Evolutionary conservation across 345 rosid genomes (phyloP), one percentile per base, ranked within the genome.

Genomic region (Nasturtium officinale): DNA sequence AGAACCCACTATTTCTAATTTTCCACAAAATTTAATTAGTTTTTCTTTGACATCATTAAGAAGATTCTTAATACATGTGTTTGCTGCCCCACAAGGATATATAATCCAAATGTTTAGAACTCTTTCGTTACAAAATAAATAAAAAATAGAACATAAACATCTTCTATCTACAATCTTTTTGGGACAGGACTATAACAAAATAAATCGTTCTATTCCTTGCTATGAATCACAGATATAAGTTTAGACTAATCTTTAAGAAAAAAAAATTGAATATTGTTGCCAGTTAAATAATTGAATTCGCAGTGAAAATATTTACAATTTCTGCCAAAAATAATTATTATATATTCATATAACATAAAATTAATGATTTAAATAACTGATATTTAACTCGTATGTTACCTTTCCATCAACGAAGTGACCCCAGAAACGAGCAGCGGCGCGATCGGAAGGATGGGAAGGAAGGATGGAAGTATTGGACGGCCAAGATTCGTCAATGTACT

Each of bases 401-500:
- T 87, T 87, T 7, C 85, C 86, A 28, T 85, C 95, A 32, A 89
- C 33, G 17, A 82, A 89, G 54, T 83, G 81, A 9, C 77, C 88
- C 96, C 93, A 89, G 47, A 89, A 87, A 28, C 97, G 86, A n/a
- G 88, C 85, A 37, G 48, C 25, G 58, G 92, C 88, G 0, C 93
- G 80, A 9, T 87, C 83, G 0, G 78, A 74, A 25, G 93, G 86
- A 60, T 83, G 77, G 0, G 90, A 74, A 76, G 48, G 88, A 54
- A 32, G 86, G 86, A 66, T 82, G 4, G 88, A 63, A 18, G 79
- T 84, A 23, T 76, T 75, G 7, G 85, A 78, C 50, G 91, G 71
- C 96, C 93, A 91, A 7, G 72, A 57, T 73, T 87, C 97, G 10
- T 91, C 91, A 4, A 91, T 57, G 74, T 91, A 89, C 71, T 89